phyloP scores from a whole-genome alignment of 495 filamentous ascomycete genomes.

The Hypoxylon cercidicola region DNA sequence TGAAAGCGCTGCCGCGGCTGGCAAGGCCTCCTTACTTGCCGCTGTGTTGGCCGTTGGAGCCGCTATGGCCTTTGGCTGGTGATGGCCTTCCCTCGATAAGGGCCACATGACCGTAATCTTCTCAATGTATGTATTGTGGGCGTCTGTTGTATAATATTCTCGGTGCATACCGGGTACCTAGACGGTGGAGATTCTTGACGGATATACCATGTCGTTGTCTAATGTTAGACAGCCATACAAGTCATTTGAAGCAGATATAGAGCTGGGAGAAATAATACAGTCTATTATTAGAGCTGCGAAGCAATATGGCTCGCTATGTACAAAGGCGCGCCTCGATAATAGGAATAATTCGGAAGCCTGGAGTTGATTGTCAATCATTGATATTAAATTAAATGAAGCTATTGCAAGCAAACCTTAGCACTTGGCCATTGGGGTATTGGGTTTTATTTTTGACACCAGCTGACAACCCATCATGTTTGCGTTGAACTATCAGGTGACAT shows the following conservation, averaged over 20 bases:
- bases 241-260: neutral
- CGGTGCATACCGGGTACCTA: neutral
- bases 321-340: conserved; percentile 10
- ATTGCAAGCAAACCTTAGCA: too few relatives aligned
- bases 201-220: neutral
- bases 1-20: conserved; percentile 15
- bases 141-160: conserved; percentile 12
- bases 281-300: neutral
- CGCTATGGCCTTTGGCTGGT: conserved; percentile 41
- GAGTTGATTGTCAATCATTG: conserved; percentile 1
- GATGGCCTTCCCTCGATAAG: conserved; percentile 1
- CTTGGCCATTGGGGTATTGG: too few relatives aligned
- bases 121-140: conserved; percentile 38
- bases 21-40: conserved; percentile 38
- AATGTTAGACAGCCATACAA: conserved; percentile 6
- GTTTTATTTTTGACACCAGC: neutral
- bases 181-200: neutral
- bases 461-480: neutral
- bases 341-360: conserved; percentile 26
- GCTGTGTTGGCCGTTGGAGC: conserved; percentile 39
- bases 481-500: conserved; percentile 7
- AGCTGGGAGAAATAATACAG: neutral
- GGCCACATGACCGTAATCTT: conserved; percentile 13
- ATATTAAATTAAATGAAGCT: neutral
- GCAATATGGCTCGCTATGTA: neutral